phyloP scores from a whole-genome alignment of 345 rosid species.

The Limnanthes douglasii region DNA sequence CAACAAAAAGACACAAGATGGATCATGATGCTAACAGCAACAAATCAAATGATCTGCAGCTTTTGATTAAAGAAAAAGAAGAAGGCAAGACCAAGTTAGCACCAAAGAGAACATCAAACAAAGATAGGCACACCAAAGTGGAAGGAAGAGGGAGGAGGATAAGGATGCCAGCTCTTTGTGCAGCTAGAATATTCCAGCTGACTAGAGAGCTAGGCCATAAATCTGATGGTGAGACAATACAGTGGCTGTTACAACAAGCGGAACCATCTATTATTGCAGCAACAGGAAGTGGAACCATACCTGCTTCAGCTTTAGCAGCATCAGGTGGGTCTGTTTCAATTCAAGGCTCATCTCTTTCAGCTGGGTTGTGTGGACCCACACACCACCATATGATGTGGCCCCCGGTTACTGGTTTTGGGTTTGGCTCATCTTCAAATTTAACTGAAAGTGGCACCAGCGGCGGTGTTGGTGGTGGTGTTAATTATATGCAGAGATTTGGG shows the following conservation, averaged over 20 bases:
- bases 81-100: conserved; percentile 35
- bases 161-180: conserved; percentile 98
- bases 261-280: conserved; percentile 89
- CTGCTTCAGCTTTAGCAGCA: conserved; percentile 74
- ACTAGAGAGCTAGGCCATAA: conserved; percentile 96
- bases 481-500: conserved; percentile 59
- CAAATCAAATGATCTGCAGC: conserved; percentile 79
- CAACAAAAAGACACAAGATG: no score
- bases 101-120: conserved; percentile 85
- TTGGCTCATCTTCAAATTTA: conserved; percentile 36
- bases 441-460: no score
- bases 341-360: conserved; percentile 42
- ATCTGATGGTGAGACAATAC: conserved; percentile 96
- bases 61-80: conserved; percentile 52
- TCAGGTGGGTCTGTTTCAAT: conserved; percentile 55
- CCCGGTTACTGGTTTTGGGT: conserved; percentile 51
- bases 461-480: no score
- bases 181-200: conserved; percentile 90
- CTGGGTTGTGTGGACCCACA: conserved; percentile 64
- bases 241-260: conserved; percentile 91
- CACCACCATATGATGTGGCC: conserved; percentile 89
- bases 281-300: conserved; percentile 86
- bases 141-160: conserved; percentile 93
- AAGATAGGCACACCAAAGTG: conserved; percentile 90
- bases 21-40: no score